Conservation (phyloP, 805 yeast genomes). For the Saccharomycopsis schoenii region DNA sequence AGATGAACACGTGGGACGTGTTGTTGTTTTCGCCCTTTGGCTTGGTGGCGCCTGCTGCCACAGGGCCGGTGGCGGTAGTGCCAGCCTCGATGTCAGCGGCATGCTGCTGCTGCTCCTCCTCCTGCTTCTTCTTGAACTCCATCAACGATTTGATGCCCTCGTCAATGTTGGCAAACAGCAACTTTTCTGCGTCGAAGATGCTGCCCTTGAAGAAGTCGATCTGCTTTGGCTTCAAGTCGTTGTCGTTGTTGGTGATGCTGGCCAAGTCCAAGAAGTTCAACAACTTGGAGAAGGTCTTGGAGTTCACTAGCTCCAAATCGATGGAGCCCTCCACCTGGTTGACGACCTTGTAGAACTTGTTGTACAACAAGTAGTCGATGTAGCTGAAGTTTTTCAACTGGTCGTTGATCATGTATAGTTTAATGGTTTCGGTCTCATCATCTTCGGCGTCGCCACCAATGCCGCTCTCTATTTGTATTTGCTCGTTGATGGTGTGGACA, state of each 20-base stretch:
- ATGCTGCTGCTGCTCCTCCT: constrained; percentile 12
- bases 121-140: constrained; percentile 23
- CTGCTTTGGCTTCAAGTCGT: constrained; percentile 28
- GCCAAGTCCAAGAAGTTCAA: constrained; percentile 15
- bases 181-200: constrained; percentile 73
- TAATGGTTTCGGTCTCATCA: constrained; percentile 25
- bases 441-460: background rate
- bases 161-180: constrained; percentile 80
- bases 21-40: constrained; percentile 18
- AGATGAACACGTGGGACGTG: constrained; percentile 55
- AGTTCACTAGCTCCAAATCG: constrained; percentile 41
- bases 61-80: too few relatives aligned
- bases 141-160: constrained; percentile 44
- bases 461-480: constrained; percentile 12
- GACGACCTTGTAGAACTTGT: constrained; percentile 48
- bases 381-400: constrained; percentile 22
- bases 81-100: too few relatives aligned
- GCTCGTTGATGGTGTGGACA: constrained; percentile 13
- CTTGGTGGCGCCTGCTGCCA: background rate
- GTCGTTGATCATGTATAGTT: constrained; percentile 34
- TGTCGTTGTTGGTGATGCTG: constrained; percentile 19
- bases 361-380: constrained; percentile 39
- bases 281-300: constrained; percentile 27
- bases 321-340: constrained; percentile 66
- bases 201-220: constrained; percentile 72